phyloP scores from a whole-genome alignment of 257 asterid genomes.

The Coffea canephora region DNA sequence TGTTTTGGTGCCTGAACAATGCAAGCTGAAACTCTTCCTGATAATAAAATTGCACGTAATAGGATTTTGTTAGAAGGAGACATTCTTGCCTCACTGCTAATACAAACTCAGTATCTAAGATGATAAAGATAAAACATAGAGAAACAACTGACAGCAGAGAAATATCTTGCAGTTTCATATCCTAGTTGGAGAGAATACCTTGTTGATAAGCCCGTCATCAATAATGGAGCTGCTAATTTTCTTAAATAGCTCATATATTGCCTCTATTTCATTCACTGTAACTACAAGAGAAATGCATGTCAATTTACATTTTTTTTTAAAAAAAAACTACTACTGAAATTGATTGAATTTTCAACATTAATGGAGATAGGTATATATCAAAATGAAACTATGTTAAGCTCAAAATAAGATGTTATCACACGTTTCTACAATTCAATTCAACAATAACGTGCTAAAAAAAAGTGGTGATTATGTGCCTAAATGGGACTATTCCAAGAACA shows the following conservation, averaged over 20 bases:
- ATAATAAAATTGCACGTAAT: constrained; percentile 17
- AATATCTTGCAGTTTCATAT: background rate
- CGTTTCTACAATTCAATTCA: background rate
- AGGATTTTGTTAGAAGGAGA: background rate
- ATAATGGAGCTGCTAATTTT: constrained; percentile 78
- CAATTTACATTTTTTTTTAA: background rate
- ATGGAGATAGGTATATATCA: too few relatives aligned
- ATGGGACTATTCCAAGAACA: background rate
- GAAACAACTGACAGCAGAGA: background rate
- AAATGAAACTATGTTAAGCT: background rate
- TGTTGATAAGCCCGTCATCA: constrained; percentile 86
- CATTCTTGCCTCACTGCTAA: background rate
- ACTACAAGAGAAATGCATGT: constrained; percentile 39
- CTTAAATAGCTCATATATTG: constrained; percentile 68
- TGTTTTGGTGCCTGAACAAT: constrained; percentile 67
- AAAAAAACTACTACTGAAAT: background rate
- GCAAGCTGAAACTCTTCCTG: constrained; percentile 98
- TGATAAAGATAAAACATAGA: background rate
- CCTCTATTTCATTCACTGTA: constrained; percentile 88
- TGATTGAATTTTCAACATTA: background rate
- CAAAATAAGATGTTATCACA: background rate
- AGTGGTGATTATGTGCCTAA: background rate
- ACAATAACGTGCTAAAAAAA: too few relatives aligned
- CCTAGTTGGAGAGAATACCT: constrained; percentile 41
- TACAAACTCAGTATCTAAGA: background rate